Evolutionary conservation across 2,329 filamentous ascomycete genomes (phyloP), one percentile per base, ranked within the genome.

Genomic region (Colletotrichum costaricense): DNA sequence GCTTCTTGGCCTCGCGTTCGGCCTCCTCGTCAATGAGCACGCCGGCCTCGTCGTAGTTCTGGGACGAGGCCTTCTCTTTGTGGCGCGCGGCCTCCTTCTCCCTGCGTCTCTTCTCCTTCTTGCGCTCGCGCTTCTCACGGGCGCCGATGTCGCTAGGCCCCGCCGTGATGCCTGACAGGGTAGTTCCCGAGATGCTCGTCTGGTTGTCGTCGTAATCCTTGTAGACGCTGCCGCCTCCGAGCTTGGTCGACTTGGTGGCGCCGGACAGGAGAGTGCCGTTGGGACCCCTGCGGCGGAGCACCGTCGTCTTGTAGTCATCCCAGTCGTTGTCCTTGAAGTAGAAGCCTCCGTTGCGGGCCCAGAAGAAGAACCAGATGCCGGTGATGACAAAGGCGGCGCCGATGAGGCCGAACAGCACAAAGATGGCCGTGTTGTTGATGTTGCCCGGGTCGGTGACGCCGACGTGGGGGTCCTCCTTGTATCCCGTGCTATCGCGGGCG

Each of bases 261-360:
- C 94, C 94, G 68, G 91, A 93, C 5, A 98, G 87, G 1, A 96
- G 92, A 57, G 93, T 95, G 54, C 96, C 96, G 83, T 98, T 95
- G 5, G 95, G 95, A 0, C 95, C 95, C 79, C 93, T 95, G 66
- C 95, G 93, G 55, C 97, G 90, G 58, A 99, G 84, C 2, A 99
- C 97, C 0, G 96, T 98, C 1, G 93, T 93, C 82, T 98, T 98
- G 90, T 99, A 99, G 80, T 99, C 97, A 6, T 98, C 96, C 96
- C 97, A 99, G 83, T 99, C 97, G 46, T 91, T 88, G 75, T 97
- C 86, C 59, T 89, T 89, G 88, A 95, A 98, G 75, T 93, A 86
- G 86, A 98, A 98, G 16, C 97, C 97, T 74, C 97, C 97, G 78
- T 98, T 98, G 84, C 94, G 96, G 70, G 96, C 96, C 93, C 94